phyloP scores from a whole-genome alignment of 139 green algal genomes.

The Ulvella scutata region DNA sequence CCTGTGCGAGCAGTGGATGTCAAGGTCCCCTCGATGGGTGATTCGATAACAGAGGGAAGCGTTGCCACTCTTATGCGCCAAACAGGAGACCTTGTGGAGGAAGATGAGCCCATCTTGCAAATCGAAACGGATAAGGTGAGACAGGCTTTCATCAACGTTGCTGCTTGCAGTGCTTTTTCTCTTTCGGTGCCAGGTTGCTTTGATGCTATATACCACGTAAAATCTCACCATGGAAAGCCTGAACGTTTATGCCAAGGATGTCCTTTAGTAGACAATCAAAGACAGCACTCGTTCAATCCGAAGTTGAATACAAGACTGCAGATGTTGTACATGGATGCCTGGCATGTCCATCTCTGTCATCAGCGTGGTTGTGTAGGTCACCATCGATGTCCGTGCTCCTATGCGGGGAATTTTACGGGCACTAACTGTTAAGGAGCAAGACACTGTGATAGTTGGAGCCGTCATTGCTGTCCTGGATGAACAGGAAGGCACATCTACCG shows the following conservation, averaged over 20 bases:
- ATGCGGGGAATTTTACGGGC: not conserved
- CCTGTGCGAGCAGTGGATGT: not conserved
- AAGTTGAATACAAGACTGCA: not conserved
- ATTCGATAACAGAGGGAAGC: slow-evolving; percentile 25
- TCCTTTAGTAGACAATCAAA: not conserved
- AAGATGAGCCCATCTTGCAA: slow-evolving; percentile 41
- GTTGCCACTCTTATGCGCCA: slow-evolving; percentile 5
- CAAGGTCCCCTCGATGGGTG: slow-evolving; percentile 22
- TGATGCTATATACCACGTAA: no score
- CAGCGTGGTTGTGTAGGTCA: not conserved
- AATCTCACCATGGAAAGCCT: no score
- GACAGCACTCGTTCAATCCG: not conserved
- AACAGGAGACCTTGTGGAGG: slow-evolving; percentile 17
- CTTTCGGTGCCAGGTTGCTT: not conserved
- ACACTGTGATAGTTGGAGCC: not conserved
- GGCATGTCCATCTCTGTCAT: not conserved
- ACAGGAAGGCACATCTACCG: not conserved
- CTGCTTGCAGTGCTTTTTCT: not conserved
- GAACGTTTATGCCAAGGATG: not conserved
- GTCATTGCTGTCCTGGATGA: not conserved
- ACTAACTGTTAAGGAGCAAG: not conserved
- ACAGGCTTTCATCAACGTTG: not conserved
- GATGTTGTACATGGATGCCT: not conserved
- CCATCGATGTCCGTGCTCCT: not conserved
- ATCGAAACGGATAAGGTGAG: slow-evolving; percentile 54